phyloP scores from a whole-genome alignment of 2,329 filamentous ascomycete genomes.

The Cercospora zeae-maydis region DNA sequence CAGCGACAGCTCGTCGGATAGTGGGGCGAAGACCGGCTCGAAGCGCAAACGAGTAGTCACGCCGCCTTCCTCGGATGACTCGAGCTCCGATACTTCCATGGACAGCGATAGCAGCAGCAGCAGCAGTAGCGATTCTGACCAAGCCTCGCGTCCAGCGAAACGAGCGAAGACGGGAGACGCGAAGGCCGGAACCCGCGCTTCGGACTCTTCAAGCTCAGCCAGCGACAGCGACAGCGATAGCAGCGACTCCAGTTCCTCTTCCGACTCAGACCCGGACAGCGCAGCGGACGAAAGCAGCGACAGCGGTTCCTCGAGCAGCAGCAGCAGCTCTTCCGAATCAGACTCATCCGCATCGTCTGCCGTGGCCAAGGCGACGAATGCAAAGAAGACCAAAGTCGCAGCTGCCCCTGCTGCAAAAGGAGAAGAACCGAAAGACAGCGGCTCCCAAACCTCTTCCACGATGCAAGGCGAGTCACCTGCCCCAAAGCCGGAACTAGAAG shows the following conservation, averaged over 20 bases:
- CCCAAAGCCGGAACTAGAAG: constrained; percentile 23
- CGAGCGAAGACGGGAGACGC: constrained; percentile 28
- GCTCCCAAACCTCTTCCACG: constrained; percentile 34
- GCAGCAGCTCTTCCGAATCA: constrained; percentile 49
- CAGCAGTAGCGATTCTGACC: constrained; percentile 27
- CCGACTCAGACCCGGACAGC: too few species aligned
- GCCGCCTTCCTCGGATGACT: constrained; percentile 19
- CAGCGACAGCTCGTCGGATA: constrained; percentile 15
- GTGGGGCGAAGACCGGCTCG: constrained; percentile 8
- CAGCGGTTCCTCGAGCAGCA: constrained; percentile 10
- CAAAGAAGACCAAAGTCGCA: constrained; percentile 16
- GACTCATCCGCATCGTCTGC: constrained; percentile 34
- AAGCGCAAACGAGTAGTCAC: constrained; percentile 26
- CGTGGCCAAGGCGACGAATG: constrained; percentile 21
- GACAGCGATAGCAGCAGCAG: constrained; percentile 25
- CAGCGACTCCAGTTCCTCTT: constrained; percentile 17
- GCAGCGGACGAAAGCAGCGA: constrained; percentile 16
- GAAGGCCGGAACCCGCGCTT: constrained; percentile 23
- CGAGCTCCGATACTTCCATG: neutral
- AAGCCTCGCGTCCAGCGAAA: constrained; percentile 31
- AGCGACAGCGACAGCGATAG: constrained; percentile 18
- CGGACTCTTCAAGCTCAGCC: constrained; percentile 19
- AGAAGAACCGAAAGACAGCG: constrained; percentile 11
- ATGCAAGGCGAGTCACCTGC: constrained; percentile 26
- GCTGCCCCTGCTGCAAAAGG: constrained; percentile 15